Base-by-base conservation (phyloP, 108 stramenopile genomes). In the Skeletonema grethae region DNA sequence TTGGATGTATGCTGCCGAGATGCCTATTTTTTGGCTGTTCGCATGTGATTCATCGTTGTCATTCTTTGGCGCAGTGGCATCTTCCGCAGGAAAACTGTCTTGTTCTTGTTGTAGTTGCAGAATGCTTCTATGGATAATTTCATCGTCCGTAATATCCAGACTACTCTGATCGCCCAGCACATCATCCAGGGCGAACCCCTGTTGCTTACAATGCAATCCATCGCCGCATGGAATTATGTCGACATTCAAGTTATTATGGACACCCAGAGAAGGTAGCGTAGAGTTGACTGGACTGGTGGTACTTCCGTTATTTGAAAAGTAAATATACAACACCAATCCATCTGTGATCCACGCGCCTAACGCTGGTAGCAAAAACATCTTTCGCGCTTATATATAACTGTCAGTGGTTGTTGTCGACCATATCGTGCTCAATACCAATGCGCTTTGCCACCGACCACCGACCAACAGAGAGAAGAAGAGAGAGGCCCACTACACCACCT, bases 341-440 rank as follows among this genome's bases (percentile, higher is more conserved):
- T 90, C 89, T 50, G 85, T 86, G 22, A 76, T 62, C 61, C 84
- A 80, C 1, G 89, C 84, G 4, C 78, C 81, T 5, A 86, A 70
- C 15, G 87, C 89, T 38, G 87, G 89, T 15, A 90, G 72, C 32
- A 90, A 76, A 73, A 90, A 88, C 55, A 79, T 79, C 43, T 43
- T 43, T 43, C 4, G 15, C 8, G 22, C 22, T 53, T 22, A n/a
- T 8, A n/a, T 7, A 8, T 22, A 5, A 53, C 20, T 24, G 15
- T 43, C 15, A 43, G 41, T 43, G 41, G 15, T n/a, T n/a, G 15
- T n/a, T 0, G 13, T n/a, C 4, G 41, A n/a, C 41, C 36, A 38
- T 11, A 11, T 43, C 41, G 41, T n/a, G 38, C 15, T 43, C 3
- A 5, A 20, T n/a, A 18, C 46, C 46, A 48, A 48, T 48, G 46